A percentile compares a stretch with the other conserved stretches of the same genome.
Evolutionary conservation across 1,284 basidiomycete genomes (phyloP).

Genomic region (Fomitopsis pinicola): DNA sequence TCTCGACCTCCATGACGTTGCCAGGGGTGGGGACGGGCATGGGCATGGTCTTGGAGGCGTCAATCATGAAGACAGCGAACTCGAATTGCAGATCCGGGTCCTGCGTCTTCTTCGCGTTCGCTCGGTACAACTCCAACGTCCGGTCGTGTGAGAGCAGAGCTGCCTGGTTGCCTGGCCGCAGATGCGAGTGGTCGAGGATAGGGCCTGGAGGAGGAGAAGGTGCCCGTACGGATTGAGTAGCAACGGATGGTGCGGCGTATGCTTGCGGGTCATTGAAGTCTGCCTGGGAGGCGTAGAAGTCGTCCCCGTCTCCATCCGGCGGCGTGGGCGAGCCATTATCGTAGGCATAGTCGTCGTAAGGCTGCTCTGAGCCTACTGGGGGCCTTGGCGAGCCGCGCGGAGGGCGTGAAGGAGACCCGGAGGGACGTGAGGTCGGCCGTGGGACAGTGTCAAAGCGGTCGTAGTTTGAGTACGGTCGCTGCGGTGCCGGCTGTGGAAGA

Average conservation of each 20-base stretch:
- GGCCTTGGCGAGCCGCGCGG: conserved; percentile 19
- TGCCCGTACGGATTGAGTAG: conserved; percentile 37
- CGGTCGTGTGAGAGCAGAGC: conserved; percentile 91
- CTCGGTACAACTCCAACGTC: conserved; percentile 94
- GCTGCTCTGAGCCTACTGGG: conserved; percentile 20
- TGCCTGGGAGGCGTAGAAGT: conserved; percentile 32
- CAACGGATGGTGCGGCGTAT: conserved; percentile 24
- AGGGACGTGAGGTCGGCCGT: background rate
- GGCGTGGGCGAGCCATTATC: conserved; percentile 23
- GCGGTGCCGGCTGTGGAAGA: conserved; percentile 2
- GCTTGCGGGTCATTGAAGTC: conserved; percentile 26
- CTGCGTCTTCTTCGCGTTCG: conserved; percentile 98
- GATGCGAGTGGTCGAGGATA: conserved; percentile 89
- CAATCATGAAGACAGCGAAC: conserved; percentile 98
- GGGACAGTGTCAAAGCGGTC: background rate
- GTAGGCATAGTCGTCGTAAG: conserved; percentile 30
- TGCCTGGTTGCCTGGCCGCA: conserved; percentile 90
- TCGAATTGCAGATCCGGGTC: conserved; percentile 98
- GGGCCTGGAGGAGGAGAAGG: conserved; percentile 58
- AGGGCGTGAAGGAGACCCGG: conserved; percentile 13
- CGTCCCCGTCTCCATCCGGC: conserved; percentile 29
- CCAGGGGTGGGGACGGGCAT: conserved; percentile 64
- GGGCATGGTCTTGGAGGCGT: conserved; percentile 85
- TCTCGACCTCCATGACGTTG: conserved; percentile 78
- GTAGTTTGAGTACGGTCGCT: conserved; percentile 2